Conservation (phyloP, 2,329 filamentous ascomycete genomes). For the Tolypocladium cylindrosporum region DNA sequence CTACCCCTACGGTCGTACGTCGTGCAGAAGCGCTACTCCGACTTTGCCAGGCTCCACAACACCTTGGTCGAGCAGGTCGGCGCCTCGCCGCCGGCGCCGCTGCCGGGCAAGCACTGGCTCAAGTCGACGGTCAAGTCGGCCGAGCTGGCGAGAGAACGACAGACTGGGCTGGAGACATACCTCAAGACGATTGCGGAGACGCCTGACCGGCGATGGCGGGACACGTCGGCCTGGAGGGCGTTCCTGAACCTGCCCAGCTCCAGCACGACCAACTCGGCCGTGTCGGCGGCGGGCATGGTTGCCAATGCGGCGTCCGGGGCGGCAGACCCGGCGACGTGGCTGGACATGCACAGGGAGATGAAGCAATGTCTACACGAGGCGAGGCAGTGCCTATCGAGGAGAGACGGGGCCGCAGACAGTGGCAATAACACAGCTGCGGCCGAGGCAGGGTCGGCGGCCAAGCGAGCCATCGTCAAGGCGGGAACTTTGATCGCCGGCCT, state of each 20-base stretch:
- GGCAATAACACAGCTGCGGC: slow-evolving; percentile 32
- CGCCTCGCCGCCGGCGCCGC: slow-evolving; percentile 51
- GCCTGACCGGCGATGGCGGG: slow-evolving; percentile 67
- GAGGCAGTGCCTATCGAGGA: slow-evolving; percentile 56
- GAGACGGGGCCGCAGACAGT: slow-evolving; percentile 43
- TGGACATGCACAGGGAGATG: slow-evolving; percentile 66
- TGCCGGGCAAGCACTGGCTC: slow-evolving; percentile 71
- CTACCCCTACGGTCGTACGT: slow-evolving; percentile 68
- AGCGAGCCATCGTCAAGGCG: slow-evolving; percentile 60
- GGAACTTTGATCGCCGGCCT: slow-evolving; percentile 53
- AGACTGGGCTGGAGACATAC: slow-evolving; percentile 59
- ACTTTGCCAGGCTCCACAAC: slow-evolving; percentile 60
- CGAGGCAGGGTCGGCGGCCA: slow-evolving; percentile 64
- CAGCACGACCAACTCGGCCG: slow-evolving; percentile 37
- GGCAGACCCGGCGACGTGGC: slow-evolving; percentile 59
- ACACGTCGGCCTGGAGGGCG: slow-evolving; percentile 59
- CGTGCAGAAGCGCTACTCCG: slow-evolving; percentile 73
- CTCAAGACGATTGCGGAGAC: slow-evolving; percentile 61
- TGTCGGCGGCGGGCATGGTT: slow-evolving; percentile 34
- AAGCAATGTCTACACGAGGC: slow-evolving; percentile 55
- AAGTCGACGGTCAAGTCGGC: slow-evolving; percentile 60
- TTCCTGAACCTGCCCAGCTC: slow-evolving; percentile 60
- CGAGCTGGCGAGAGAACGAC: slow-evolving; percentile 61
- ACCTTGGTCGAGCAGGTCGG: slow-evolving; percentile 51
- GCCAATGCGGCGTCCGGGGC: slow-evolving; percentile 29